Evolutionary conservation across 1,139 yeast genomes (phyloP), one percentile per base, ranked within the genome.

Genomic region (Sugiyamaella japonica): DNA sequence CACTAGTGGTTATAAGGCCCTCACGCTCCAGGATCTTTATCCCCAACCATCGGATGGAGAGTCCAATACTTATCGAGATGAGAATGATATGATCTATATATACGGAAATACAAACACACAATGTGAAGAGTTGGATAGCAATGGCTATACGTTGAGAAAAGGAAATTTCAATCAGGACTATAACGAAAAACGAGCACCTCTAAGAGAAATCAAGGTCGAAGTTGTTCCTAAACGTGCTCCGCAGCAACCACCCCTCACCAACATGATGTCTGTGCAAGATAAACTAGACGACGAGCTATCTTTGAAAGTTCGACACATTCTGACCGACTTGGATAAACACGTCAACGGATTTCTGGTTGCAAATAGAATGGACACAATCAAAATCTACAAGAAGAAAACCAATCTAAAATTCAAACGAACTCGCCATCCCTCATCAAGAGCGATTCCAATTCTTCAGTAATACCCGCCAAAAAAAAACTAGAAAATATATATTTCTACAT

Each of bases 21-120:
- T 47, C 36, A 38, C 50, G 4, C 16, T 39, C 16, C 17, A 38
- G 9, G 51, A 40, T 31, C 13, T 48, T 8, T 48, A 40, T 29
- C 20, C 29, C 8, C 8, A 29, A 9, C 45, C 25, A 12, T 45
- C 41, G 7, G 32, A 45, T n/a, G 39, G 17, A 10, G 46, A 48
- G 16, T 8, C 37, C 7, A 15, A 10, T 6, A 20, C 25, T 5
- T 48, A 39, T 31, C 45, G 32, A 2, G 31, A 48, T 28, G 51
- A 48, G 17, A 48, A 48, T 32, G 45, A 40, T 10, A 2, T 31
- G 13, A 31, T 7, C 9, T 48, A 29, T 40, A 48, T 13, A 7
- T 9, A 25, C 4, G 32, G 13, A 28, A 48, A 40, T 39, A 23
- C 16, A 10, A 10, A 31, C n/a, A 13, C 15, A 3, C 16, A 13